Evolutionary conservation across 768 basidiomycete species (phyloP).

Genomic region (Termitomyces sp.): DNA sequence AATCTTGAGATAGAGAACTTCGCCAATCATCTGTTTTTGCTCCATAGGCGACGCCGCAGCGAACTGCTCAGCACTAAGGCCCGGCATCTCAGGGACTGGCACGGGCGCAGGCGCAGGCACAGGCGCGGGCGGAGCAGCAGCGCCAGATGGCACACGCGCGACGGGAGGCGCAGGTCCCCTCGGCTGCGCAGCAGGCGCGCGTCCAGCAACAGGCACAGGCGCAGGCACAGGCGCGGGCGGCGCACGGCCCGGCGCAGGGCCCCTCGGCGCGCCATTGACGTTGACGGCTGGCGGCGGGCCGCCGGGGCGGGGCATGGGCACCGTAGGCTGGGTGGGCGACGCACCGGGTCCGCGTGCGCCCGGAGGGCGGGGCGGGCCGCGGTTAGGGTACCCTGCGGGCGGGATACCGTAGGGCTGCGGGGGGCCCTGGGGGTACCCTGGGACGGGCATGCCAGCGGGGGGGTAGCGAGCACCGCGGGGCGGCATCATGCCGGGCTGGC

Average conservation of each 20-base stretch:
- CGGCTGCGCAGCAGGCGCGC: slow-evolving; percentile 6
- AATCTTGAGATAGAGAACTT: slow-evolving; percentile 92
- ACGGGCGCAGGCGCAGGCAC: slow-evolving; percentile 27
- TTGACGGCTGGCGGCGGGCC: slow-evolving; percentile 37
- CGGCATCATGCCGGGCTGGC: slow-evolving; percentile 81
- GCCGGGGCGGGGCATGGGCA: slow-evolving; percentile 60
- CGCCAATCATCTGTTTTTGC: slow-evolving; percentile 99
- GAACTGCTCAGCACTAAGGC: slow-evolving; percentile 42
- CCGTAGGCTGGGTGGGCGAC: slow-evolving; percentile 62
- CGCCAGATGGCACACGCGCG: slow-evolving; percentile 37
- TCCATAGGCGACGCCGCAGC: slow-evolving; percentile 68
- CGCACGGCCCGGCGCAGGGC: slow-evolving; percentile 26
- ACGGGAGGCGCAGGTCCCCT: slow-evolving; percentile 29
- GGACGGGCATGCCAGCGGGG: slow-evolving; percentile 2
- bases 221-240: background rate
- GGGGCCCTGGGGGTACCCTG: slow-evolving; percentile 44
- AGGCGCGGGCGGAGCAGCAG: slow-evolving; percentile 17
- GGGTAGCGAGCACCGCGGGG: slow-evolving; percentile 47
- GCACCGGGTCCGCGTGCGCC: slow-evolving; percentile 61
- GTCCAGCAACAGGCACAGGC: background rate
- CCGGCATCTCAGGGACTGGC: slow-evolving; percentile 33
- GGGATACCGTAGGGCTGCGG: slow-evolving; percentile 71
- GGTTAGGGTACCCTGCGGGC: slow-evolving; percentile 44
- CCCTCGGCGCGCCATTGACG: slow-evolving; percentile 35
- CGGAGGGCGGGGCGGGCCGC: slow-evolving; percentile 56